A percentile compares a stretch with the other conserved stretches of the same genome.
Evolutionary conservation across 306 rosid species (phyloP).

Genomic region (Argentina anserina): DNA sequence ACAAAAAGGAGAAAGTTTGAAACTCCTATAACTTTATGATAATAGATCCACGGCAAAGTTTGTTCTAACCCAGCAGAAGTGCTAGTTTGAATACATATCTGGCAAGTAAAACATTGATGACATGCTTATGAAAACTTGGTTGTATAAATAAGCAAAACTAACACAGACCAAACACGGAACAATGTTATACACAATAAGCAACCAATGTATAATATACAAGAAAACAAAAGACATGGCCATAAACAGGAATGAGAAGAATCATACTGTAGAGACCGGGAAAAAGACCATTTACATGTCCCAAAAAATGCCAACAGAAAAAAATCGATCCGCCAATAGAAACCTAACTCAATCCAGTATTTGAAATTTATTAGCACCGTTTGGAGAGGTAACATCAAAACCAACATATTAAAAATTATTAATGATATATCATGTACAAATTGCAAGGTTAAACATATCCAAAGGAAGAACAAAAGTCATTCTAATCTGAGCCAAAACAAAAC

Average conservation of each 20-base stretch:
- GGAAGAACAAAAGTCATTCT: background rate
- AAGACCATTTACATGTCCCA: background rate
- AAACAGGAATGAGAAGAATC: background rate
- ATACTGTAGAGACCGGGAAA: background rate
- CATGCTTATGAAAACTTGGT: slow-evolving; percentile 1
- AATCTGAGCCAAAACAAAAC: background rate
- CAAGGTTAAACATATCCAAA: background rate
- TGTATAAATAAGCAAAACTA: background rate
- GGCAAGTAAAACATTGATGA: slow-evolving; percentile 23
- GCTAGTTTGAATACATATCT: slow-evolving; percentile 74
- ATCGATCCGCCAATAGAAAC: background rate
- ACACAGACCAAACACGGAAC: slow-evolving; percentile 3
- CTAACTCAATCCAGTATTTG: background rate
- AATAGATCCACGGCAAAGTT: slow-evolving; percentile 89
- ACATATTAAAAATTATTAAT: background rate
- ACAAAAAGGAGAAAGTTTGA: slow-evolving; percentile 79
- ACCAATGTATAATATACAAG: background rate
- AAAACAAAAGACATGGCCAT: background rate
- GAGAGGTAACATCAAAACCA: background rate
- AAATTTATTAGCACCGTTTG: background rate
- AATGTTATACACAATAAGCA: background rate
- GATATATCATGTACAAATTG: background rate
- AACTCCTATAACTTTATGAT: slow-evolving; percentile 93
- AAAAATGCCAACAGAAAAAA: background rate
- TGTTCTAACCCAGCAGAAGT: slow-evolving; percentile 90